Base-by-base conservation (phyloP, 2,329 filamentous ascomycete genomes). In the Colletotrichum australisinense region DNA sequence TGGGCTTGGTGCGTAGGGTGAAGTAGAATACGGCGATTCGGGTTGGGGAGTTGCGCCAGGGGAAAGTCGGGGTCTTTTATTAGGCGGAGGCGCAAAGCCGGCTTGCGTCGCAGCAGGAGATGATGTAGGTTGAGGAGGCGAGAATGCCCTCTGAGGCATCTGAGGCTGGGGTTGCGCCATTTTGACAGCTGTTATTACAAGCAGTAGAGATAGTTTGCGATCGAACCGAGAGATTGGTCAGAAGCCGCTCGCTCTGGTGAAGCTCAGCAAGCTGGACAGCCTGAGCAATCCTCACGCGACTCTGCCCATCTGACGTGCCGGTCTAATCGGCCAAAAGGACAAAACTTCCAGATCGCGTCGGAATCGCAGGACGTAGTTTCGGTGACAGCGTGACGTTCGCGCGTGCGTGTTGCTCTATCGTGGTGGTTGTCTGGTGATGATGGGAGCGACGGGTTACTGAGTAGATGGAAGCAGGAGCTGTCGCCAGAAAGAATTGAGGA, bases 61-160 rank as follows among this genome's bases (percentile, higher is more conserved):
- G 30, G 93, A 94, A 60, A 94, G 84, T 69, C 91, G 92, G 80
- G 89, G 92, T 80, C 93, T 90, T 85, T 97, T 96, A 72, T 89
- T 90, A 19, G 94, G 92, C 62, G 93, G 93, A 62, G 92, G 89
- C 73, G 82, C 79, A 77, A 83, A 93, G 65, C 82, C 84, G 19
- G 87, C 84, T 75, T 89, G 88, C 38, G 88, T 86, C 26, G 88
- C 85, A 63, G 86, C 88, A 57, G 92, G 91, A 28, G 92, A 92
- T 28, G 91, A 88, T 46, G 88, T 87, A 62, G 88, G 88, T 70
- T 90, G 91, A 35, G 89, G 88, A 76, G 91, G 91, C 74, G 91
- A 92, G 82, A 90, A 94, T 67, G 87, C 84, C 76, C 88, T 87
- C 69, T 88, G 86, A 64, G 88, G 84, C 76, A 82, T 80, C 81